Conservation (phyloP, 23 red algal genomes). For the Cyanidioschyzon merolae region DNA sequence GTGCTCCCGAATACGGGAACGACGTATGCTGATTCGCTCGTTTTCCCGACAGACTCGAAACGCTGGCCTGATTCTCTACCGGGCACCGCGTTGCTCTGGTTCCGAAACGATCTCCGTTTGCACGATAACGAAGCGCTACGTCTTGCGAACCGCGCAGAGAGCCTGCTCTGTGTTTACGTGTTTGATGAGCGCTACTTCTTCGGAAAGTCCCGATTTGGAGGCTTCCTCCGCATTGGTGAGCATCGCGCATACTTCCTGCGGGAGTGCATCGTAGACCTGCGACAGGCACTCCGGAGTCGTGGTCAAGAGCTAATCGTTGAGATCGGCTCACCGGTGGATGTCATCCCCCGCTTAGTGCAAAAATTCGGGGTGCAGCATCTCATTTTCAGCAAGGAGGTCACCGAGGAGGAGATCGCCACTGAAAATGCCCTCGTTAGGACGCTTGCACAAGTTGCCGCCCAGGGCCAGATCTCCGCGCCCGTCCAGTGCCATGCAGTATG, state of each 20-base stretch:
- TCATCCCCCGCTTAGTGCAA: constrained; percentile 26
- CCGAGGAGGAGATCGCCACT: constrained; percentile 37
- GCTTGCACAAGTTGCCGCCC: constrained; percentile 5
- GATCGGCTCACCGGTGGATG: constrained; percentile 34
- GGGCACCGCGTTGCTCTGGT: constrained; percentile 30
- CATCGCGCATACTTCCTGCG: constrained; percentile 48
- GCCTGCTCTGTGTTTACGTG: constrained; percentile 16
- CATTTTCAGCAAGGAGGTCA: constrained; percentile 60
- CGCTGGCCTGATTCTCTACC: neutral
- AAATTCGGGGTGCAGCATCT: constrained; percentile 26
- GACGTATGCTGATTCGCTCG: constrained; percentile 4
- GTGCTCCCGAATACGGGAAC: neutral
- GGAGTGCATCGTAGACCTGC: constrained; percentile 45
- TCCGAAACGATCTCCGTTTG: constrained; percentile 25
- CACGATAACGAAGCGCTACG: constrained; percentile 23
- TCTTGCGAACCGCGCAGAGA: constrained; percentile 3
- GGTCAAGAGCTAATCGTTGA: constrained; percentile 48
- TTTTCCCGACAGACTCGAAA: neutral
- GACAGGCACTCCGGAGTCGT: constrained; percentile 20
- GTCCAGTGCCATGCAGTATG: constrained; percentile 43
- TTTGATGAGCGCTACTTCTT: constrained; percentile 20
- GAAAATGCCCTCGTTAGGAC: constrained; percentile 35
- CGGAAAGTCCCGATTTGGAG: neutral
- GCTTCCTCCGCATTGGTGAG: constrained; percentile 52
- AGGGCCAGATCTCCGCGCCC: neutral